Percentiles rank a stretch among this genome's conserved stretches.
phyloP scores from a whole-genome alignment of 306 rosid genomes.

The Trifolium subterraneum region DNA sequence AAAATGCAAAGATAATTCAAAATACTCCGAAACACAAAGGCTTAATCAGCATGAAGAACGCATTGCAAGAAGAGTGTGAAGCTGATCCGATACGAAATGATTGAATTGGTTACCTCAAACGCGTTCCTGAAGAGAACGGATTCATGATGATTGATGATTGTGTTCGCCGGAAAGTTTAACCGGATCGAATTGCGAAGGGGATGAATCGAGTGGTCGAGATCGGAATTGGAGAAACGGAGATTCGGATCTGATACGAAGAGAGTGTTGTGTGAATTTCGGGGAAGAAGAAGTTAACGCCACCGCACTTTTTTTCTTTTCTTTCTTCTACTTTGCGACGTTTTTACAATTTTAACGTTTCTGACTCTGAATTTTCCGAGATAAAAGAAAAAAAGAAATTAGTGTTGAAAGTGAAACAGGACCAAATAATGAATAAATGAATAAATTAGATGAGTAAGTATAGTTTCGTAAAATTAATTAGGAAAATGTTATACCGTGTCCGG shows the following conservation, averaged over 20 bases:
- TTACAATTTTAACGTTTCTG: conserved; percentile 43
- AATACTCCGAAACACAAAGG: conserved; percentile 8
- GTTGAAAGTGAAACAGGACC: too few relatives aligned
- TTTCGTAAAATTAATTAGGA: too few relatives aligned
- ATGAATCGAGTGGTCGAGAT: conserved; percentile 56
- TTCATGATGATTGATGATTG: conserved; percentile 78
- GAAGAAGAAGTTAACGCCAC: conserved; percentile 39
- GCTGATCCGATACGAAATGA: conserved; percentile 45
- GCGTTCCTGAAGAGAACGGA: conserved; percentile 98
- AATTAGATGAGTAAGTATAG: too few relatives aligned
- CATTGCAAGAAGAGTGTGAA: conserved; percentile 32
- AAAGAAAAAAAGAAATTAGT: not conserved
- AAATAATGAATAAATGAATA: too few relatives aligned
- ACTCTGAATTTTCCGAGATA: conserved; percentile 21
- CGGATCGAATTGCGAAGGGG: conserved; percentile 59
- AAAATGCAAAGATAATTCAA: conserved; percentile 30
- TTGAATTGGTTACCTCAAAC: conserved; percentile 71
- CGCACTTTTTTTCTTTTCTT: conserved; percentile 28
- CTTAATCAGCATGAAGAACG: conserved; percentile 27
- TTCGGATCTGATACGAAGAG: conserved; percentile 77
- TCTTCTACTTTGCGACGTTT: conserved; percentile 47
- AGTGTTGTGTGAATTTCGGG: conserved; percentile 40
- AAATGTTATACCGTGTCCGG: too few relatives aligned
- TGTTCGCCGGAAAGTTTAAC: conserved; percentile 45
- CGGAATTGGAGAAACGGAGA: too few relatives aligned